Percentiles rank a stretch among this genome's conserved stretches.
Evolutionary conservation across 345 rosid species (phyloP).

Genomic region (Gossypium anomalum): DNA sequence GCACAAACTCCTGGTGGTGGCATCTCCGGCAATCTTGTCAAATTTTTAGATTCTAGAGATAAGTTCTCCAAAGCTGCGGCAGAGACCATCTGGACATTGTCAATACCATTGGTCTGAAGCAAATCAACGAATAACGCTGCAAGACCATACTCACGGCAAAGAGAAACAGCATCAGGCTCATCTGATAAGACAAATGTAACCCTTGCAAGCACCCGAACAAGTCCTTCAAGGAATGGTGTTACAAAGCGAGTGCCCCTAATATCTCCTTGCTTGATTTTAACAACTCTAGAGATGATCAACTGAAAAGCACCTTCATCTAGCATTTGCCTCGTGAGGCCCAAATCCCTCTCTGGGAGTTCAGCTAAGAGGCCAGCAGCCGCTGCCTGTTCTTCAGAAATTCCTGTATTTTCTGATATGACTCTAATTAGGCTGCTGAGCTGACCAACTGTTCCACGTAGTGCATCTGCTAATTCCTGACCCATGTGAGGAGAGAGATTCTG

Average conservation of each 20-base stretch:
- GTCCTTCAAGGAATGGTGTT: constrained; percentile 78
- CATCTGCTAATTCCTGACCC: constrained; percentile 81
- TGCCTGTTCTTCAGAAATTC: constrained; percentile 85
- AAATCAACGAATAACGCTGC: constrained; percentile 65
- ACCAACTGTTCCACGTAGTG: constrained; percentile 70
- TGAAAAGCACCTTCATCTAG: constrained; percentile 70
- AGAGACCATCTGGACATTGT: constrained; percentile 72
- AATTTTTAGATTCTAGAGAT: constrained; percentile 70
- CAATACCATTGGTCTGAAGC: constrained; percentile 68
- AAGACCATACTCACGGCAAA: constrained; percentile 65
- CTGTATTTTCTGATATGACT: constrained; percentile 64
- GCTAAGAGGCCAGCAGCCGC: constrained; percentile 87
- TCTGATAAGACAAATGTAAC: constrained; percentile 70
- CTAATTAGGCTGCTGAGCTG: constrained; percentile 72
- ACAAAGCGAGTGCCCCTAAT: constrained; percentile 64
- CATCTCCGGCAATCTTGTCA: constrained; percentile 67
- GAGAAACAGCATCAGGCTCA: constrained; percentile 53
- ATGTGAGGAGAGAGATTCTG: constrained; percentile 75
- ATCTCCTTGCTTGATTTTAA: constrained; percentile 65
- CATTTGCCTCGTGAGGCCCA: constrained; percentile 82
- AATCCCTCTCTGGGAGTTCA: constrained; percentile 92
- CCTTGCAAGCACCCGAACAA: constrained; percentile 69
- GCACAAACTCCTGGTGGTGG: constrained; percentile 58
- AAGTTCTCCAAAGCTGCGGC: constrained; percentile 89
- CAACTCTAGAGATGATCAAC: constrained; percentile 47